Percentiles rank a stretch among this genome's conserved stretches.
phyloP scores from a whole-genome alignment of 2,329 filamentous ascomycete species.

The Triangularia verruculosa region DNA sequence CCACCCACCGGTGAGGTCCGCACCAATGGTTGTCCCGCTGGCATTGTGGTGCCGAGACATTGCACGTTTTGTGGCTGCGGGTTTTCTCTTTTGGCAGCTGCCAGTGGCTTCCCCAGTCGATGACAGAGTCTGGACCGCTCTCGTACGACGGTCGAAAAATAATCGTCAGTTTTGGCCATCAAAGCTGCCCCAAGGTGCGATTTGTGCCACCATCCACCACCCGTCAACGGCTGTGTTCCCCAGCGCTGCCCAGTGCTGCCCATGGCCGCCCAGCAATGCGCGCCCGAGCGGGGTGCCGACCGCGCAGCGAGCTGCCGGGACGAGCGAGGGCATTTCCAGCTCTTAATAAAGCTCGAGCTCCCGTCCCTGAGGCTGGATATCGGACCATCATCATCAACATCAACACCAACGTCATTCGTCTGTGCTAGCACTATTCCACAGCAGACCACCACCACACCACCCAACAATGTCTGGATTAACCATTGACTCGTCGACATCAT shows the following conservation, averaged over 20 bases:
- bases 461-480: slow-evolving; percentile 20
- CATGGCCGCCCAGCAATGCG: slow-evolving; percentile 6
- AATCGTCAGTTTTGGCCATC: slow-evolving; percentile 26
- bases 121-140: slow-evolving; percentile 18
- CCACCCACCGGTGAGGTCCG: slow-evolving; percentile 1
- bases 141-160: slow-evolving; percentile 26
- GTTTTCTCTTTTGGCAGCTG: neutral
- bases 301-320: neutral
- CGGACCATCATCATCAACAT: slow-evolving; percentile 9
- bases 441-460: slow-evolving; percentile 2
- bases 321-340: slow-evolving; percentile 4
- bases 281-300: slow-evolving; percentile 13
- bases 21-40: slow-evolving; percentile 1
- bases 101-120: neutral
- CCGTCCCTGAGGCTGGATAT: slow-evolving; percentile 4
- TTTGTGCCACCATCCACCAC: slow-evolving; percentile 20
- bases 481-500: slow-evolving; percentile 20
- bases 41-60: neutral
- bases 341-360: slow-evolving; percentile 20
- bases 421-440: neutral
- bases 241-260: neutral
- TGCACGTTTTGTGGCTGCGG: neutral
- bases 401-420: slow-evolving; percentile 3
- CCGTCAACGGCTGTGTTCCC: neutral
- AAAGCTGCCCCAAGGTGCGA: slow-evolving; percentile 6